Conservation (phyloP, 257 asterid genomes). For the Scutellaria minor region DNA sequence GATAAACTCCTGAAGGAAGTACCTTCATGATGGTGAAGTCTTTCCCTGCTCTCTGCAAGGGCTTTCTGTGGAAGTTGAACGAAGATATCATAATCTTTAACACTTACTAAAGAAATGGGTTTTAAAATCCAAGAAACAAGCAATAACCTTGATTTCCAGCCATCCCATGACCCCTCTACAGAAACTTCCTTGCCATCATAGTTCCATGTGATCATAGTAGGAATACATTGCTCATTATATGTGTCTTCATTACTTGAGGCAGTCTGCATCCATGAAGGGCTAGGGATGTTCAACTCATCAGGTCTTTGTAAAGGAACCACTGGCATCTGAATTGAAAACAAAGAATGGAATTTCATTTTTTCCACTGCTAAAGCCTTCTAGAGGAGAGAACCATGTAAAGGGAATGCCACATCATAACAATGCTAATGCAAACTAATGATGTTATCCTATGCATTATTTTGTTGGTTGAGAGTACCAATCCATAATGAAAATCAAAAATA, state of each 20-base stretch:
- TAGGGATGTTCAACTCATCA: slow-evolving; percentile 79
- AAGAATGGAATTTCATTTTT: slow-evolving; percentile 18
- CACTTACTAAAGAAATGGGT: background rate
- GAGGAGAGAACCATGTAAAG: background rate
- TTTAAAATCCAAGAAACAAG: background rate
- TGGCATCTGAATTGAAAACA: slow-evolving; percentile 69
- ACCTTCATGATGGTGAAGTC: slow-evolving; percentile 98
- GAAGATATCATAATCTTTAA: slow-evolving; percentile 36
- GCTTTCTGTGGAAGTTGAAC: slow-evolving; percentile 77
- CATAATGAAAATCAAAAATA: background rate
- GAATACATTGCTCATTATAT: slow-evolving; percentile 72
- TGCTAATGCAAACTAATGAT: slow-evolving; percentile 10
- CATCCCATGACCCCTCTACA: slow-evolving; percentile 98
- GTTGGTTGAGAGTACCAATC: slow-evolving; percentile 15
- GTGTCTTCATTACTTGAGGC: slow-evolving; percentile 69
- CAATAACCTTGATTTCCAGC: slow-evolving; percentile 85
- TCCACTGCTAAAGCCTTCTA: slow-evolving; percentile 19
- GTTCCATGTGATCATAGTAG: slow-evolving; percentile 94
- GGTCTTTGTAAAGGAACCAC: slow-evolving; percentile 92
- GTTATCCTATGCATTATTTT: background rate
- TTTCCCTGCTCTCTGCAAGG: slow-evolving; percentile 90
- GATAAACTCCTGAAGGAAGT: slow-evolving; percentile 93
- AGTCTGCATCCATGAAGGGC: slow-evolving; percentile 88
- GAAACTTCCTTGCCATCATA: slow-evolving; percentile 83
- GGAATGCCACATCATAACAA: slow-evolving; percentile 13